Conservation (phyloP, 1,139 yeast species). For the Sugiyamaella neomexicana region DNA sequence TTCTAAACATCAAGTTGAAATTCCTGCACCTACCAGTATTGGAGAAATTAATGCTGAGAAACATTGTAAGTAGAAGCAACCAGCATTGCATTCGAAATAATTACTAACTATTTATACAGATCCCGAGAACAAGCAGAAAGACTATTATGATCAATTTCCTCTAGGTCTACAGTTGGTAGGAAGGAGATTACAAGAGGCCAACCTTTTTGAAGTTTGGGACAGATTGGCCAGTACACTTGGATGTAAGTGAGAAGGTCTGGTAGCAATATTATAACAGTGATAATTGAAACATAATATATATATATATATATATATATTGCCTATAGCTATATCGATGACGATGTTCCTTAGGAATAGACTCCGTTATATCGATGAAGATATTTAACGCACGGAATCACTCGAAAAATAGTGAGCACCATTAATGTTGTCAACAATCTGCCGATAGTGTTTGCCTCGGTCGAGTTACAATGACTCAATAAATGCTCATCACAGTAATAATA, state of each 20-base stretch:
- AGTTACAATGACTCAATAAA: no score
- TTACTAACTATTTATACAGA: constrained; percentile 13
- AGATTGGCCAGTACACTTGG: constrained; percentile 8
- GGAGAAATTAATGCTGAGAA: constrained; percentile 26
- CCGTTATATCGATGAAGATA: no score
- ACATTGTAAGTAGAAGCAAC: constrained; percentile 23
- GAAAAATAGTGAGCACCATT: no score
- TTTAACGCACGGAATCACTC: no score
- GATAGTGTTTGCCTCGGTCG: no score
- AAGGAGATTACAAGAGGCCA: constrained; percentile 30
- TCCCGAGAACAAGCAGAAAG: constrained; percentile 18
- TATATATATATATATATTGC: no score
- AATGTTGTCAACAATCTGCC: no score
- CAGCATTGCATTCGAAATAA: not conserved
- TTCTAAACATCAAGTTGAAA: constrained; percentile 26
- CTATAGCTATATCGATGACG: no score
- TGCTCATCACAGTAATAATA: no score
- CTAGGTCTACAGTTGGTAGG: constrained; percentile 32
- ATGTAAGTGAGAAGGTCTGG: not conserved
- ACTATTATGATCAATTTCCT: constrained; percentile 28
- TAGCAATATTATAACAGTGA: no score
- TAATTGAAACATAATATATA: no score
- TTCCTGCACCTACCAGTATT: constrained; percentile 26
- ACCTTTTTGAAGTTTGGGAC: constrained; percentile 25
- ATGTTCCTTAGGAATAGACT: no score